Percentiles rank a stretch among this genome's conserved stretches.
Conservation (phyloP, 257 asterid species). For the Capsicum pubescens region DNA sequence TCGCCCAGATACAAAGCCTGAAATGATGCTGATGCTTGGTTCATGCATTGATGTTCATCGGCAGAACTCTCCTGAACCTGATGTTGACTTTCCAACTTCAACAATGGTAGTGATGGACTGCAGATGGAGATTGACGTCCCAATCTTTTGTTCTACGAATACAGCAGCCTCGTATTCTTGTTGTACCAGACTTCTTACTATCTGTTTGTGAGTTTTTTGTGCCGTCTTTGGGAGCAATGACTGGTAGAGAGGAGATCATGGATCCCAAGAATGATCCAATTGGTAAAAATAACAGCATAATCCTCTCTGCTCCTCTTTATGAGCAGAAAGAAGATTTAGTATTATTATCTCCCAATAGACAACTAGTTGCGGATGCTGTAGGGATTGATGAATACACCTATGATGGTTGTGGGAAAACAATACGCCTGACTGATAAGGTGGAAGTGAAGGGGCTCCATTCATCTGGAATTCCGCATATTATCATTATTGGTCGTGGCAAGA, state of each 20-base stretch:
- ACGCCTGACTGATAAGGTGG: conserved; percentile 61
- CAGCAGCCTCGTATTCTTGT: conserved; percentile 98
- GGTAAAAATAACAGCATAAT: conserved; percentile 67
- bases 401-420: conserved; percentile 96
- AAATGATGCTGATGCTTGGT: conserved; percentile 99
- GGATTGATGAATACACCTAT: conserved; percentile 80
- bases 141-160: conserved; percentile 85
- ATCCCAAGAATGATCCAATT: conserved; percentile 89
- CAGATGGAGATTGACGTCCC: conserved; percentile 91
- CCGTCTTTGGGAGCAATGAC: conserved; percentile 93
- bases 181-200: conserved; percentile 93
- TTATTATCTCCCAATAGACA: conserved; percentile 78
- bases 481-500: conserved; percentile 89
- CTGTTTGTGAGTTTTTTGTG: conserved; percentile 90
- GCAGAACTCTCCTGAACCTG: conserved; percentile 62
- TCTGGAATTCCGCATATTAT: conserved; percentile 68
- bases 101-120: conserved; percentile 99
- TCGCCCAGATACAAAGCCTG: conserved; percentile 93
- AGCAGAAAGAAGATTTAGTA: conserved; percentile 79
- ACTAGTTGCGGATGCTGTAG: conserved; percentile 82
- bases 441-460: conserved; percentile 55
- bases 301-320: conserved; percentile 60
- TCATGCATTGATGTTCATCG: conserved; percentile 78
- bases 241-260: conserved; percentile 97
- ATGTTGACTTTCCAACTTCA: conserved; percentile 67